Evolutionary conservation across 345 rosid species (phyloP), one percentile per base, ranked within the genome.

Genomic region (Camelina sativa): DNA sequence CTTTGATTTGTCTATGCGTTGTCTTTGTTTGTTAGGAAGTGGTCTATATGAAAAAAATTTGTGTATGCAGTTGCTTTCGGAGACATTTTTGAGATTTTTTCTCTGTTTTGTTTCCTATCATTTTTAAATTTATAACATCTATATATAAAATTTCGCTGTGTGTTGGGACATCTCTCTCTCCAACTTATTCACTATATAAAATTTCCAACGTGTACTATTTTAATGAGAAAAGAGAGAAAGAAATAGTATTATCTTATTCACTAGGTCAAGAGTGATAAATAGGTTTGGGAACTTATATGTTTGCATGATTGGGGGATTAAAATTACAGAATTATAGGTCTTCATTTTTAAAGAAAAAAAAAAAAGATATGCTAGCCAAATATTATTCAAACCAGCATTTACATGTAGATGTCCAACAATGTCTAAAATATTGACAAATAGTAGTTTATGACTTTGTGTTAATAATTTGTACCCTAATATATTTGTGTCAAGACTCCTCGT

Each of bases 11-110:
- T 76, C 70, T 68, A 55, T 55, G 64, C 58, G 56, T 56, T 74
- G 59, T 74, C 74, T 53, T 50, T 48, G 76, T 70, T 76, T 76
- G 80, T 70, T 76, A 70, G 71, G 53, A 76, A 44, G 11, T 63
- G 76, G 60, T 76, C 43, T 70, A 63, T 69, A 61, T 68, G 57
- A 62, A 53, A 38, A 16, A 28, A 28, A 16, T 2, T n/a, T 40
- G 50, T 69, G 76, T 64, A 64, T 47, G 46, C 15, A 34, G 71
- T 76, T 76, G 44, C 80, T 76, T 70, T 70, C 64, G 57, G 61
- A 46, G 47, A 30, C 62, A 25, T 58, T 47, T 28, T 17, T 48
- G 1, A 23, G 22, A 34, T 19, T 23, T 76, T 57, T 46, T 54
- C 41, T 76, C 11, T 62, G 58, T 53, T 76, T 61, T 52, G 37